Conservation (phyloP, 306 rosid species). For the Acacia confusa region DNA sequence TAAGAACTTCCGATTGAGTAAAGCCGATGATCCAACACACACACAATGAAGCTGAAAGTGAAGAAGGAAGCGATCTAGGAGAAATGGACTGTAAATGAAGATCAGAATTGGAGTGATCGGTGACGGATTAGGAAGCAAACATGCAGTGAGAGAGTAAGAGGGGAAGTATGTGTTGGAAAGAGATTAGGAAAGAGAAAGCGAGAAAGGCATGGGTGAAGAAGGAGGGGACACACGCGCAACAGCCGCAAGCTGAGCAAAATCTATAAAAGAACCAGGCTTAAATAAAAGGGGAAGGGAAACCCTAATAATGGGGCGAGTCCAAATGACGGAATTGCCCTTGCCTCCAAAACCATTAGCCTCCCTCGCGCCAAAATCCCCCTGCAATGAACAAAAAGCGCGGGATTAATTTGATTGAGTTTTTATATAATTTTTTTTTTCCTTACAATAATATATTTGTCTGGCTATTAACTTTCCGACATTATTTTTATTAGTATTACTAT, state of each 20-base stretch:
- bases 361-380: constrained; percentile 58
- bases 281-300: constrained; percentile 62
- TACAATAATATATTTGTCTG: not conserved
- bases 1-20: not conserved
- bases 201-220: constrained; percentile 15
- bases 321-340: constrained; percentile 54
- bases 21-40: not conserved
- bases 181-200: constrained; percentile 9
- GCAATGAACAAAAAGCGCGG: constrained; percentile 55
- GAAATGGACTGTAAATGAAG: not conserved
- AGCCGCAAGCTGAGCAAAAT: constrained; percentile 64
- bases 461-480: not conserved
- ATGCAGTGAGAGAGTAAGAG: constrained; percentile 29
- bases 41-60: not conserved
- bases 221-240: constrained; percentile 54
- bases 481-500: no score
- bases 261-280: constrained; percentile 41
- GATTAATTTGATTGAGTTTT: constrained; percentile 8
- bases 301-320: constrained; percentile 47
- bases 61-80: constrained; percentile 3
- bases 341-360: not conserved
- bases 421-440: not conserved
- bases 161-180: not conserved
- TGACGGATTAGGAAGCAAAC: not conserved
- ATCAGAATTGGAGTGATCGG: constrained; percentile 11